Evolutionary conservation across 2,329 filamentous ascomycete genomes (phyloP).

Genomic region (Blastomyces parvus): DNA sequence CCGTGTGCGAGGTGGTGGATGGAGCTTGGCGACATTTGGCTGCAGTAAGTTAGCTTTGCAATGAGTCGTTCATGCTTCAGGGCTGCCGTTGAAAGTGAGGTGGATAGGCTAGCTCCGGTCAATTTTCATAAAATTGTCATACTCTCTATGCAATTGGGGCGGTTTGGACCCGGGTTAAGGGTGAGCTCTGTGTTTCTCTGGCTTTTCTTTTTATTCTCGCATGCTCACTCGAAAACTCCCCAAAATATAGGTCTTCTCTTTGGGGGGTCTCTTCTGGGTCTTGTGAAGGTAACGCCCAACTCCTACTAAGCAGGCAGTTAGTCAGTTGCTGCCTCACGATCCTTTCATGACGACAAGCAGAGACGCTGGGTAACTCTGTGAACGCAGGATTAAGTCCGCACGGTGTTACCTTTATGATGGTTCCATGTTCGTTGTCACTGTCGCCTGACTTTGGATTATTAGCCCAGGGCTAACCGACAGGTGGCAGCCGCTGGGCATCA

Average conservation of each 20-base stretch:
- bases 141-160: neutral
- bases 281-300: neutral
- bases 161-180: neutral
- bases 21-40: neutral
- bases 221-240: neutral
- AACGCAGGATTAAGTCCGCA: neutral
- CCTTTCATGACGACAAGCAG: neutral
- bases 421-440: neutral
- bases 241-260: neutral
- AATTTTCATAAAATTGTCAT: neutral
- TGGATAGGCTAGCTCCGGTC: neutral
- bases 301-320: neutral
- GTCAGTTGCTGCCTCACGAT: too few species aligned
- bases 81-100: neutral
- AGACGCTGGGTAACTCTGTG: neutral
- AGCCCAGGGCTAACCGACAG: neutral
- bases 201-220: neutral
- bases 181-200: neutral
- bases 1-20: neutral
- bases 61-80: neutral
- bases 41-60: too few species aligned
- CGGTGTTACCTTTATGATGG: too few species aligned
- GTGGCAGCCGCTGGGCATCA: neutral
- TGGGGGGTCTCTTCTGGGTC: too few species aligned
- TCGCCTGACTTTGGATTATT: neutral